Conservation (phyloP, 208 protist species). For the Acanthamoeba divionensis region DNA sequence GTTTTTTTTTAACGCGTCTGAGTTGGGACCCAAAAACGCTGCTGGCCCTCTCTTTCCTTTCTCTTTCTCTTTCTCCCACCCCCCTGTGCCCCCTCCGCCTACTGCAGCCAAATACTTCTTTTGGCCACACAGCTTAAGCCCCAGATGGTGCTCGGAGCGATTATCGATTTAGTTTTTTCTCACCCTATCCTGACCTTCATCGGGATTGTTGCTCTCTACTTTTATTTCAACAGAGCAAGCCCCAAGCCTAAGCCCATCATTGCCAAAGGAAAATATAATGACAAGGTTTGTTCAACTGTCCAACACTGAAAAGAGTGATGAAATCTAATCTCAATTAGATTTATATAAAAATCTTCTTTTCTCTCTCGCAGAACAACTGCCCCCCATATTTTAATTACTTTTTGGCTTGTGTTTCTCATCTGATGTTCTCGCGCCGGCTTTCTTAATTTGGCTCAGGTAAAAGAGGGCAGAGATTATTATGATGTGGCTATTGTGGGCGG, state of each 20-base stretch:
- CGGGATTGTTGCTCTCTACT: neutral
- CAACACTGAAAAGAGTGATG: neutral
- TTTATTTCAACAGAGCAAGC: neutral
- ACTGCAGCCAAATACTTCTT: too few species aligned
- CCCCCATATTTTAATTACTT: neutral
- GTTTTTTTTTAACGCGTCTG: too few species aligned
- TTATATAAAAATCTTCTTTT: neutral
- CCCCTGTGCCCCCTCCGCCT: too few species aligned
- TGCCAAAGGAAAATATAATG: slow-evolving; percentile 22
- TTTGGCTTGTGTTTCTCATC: neutral
- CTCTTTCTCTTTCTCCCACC: too few species aligned
- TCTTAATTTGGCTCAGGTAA: neutral
- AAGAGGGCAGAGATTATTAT: slow-evolving; percentile 62
- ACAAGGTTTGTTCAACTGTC: neutral
- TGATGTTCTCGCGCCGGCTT: neutral
- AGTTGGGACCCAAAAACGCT: too few species aligned
- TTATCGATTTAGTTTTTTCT: neutral
- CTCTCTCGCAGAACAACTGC: neutral
- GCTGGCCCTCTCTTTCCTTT: too few species aligned
- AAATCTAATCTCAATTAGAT: neutral
- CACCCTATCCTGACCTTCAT: neutral
- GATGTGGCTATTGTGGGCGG: slow-evolving; percentile 72
- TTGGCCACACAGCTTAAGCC: neutral
- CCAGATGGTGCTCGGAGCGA: neutral
- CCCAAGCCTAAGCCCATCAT: neutral